These are phyloP conservation scores for Pseudognaphalium luteoalbum DNA, from an alignment of 129 eudicot genomes.

Conservation along the genomic window DNA sequence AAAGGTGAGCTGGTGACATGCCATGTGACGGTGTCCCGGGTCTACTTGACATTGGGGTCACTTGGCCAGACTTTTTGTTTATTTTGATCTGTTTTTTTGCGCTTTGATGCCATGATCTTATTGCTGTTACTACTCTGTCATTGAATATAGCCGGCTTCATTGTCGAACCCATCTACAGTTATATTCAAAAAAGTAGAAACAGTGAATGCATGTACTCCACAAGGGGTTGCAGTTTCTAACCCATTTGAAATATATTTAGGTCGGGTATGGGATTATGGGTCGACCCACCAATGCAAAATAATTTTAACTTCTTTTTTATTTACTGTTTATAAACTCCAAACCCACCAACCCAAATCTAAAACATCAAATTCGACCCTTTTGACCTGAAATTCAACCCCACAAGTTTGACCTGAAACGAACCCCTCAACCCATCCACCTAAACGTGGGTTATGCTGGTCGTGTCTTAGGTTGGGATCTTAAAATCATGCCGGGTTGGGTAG, in stretches of 20 bases:
- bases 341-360: neutral
- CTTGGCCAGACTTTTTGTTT: slow-evolving; percentile 38
- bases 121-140: slow-evolving; percentile 52
- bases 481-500: neutral
- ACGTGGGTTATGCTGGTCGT: too few species aligned
- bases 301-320: too few species aligned
- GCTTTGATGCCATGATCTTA: slow-evolving; percentile 50
- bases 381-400: too few species aligned
- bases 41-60: slow-evolving; percentile 53
- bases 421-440: too few species aligned
- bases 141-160: slow-evolving; percentile 64
- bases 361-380: too few species aligned
- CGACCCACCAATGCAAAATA: too few species aligned
- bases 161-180: slow-evolving; percentile 58
- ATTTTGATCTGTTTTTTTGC: slow-evolving; percentile 46
- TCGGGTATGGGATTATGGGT: too few species aligned
- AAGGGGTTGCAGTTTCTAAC: neutral
- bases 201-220: neutral
- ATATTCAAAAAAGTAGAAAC: neutral
- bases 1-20: slow-evolving; percentile 50
- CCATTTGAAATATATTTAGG: neutral
- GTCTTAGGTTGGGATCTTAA: too few species aligned
- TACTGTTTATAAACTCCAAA: too few species aligned
- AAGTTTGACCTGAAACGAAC: too few species aligned
- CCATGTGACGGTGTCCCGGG: slow-evolving; percentile 50